phyloP scores from a whole-genome alignment of 345 rosid genomes.

The Populus ilicifolia region DNA sequence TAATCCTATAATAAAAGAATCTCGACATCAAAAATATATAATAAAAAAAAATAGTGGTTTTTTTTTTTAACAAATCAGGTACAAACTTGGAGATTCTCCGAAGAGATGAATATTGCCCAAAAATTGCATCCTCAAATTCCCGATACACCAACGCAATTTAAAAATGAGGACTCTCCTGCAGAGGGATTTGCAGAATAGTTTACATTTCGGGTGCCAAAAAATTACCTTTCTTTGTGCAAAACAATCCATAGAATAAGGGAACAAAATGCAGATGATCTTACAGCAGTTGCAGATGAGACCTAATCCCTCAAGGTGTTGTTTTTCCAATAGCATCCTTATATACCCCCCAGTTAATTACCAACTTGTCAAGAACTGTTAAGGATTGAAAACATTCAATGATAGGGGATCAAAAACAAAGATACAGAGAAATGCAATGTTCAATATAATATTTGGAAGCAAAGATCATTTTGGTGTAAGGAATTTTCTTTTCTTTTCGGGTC shows the following conservation, averaged over 20 bases:
- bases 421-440: too few relatives aligned
- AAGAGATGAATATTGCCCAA: background rate
- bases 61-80: background rate
- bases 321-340: too few relatives aligned
- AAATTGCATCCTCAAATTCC: background rate
- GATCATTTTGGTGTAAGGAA: too few relatives aligned
- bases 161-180: slow-evolving; percentile 5
- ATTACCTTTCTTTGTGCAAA: slow-evolving; percentile 11
- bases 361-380: too few relatives aligned
- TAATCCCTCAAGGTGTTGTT: background rate
- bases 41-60: background rate
- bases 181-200: slow-evolving; percentile 16
- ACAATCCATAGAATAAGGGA: slow-evolving; percentile 12
- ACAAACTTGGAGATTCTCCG: background rate
- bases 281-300: slow-evolving; percentile 16
- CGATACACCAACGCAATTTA: slow-evolving; percentile 9
- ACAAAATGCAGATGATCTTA: slow-evolving; percentile 12
- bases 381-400: too few relatives aligned
- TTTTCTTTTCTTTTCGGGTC: too few relatives aligned
- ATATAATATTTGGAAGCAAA: too few relatives aligned
- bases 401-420: too few relatives aligned
- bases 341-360: too few relatives aligned
- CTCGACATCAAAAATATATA: background rate
- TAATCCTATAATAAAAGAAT: background rate
- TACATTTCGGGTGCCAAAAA: slow-evolving; percentile 20